Base-by-base conservation (phyloP, 352 stramenopile genomes). In the Globisporangium spiculum region DNA sequence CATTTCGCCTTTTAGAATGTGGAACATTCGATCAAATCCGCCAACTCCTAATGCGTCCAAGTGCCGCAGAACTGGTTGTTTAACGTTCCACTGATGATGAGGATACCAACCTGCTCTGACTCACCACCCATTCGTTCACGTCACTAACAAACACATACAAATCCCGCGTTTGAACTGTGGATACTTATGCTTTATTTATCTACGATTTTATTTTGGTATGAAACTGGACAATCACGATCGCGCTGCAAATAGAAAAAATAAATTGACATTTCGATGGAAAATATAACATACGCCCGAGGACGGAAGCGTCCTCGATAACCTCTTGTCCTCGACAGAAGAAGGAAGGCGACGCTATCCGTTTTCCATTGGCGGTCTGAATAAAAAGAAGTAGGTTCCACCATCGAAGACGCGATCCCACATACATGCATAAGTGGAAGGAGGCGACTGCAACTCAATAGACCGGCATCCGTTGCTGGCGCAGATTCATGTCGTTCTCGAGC, bases 1-100 rank as follows among this genome's bases (percentile, higher is more conserved):
- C 38, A 46, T 46, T 46, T 46, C 38, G 38, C 38, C 38, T 46
- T 46, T 46, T 7, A 46, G 20, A 46, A 20, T 26, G 24, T 4
- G 20, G n/a, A 30, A 18, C 48, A 27, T 55, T 55, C 48, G 48
- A 55, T n/a, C 48, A 26, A 55, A 55, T 55, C n/a, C n/a, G 48
- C n/a, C 48, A 55, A 27, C 16, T 46, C 38, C 38, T 16, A 46
- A 46, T 38, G 14, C 38, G 4, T 5, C 6, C 38, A 46, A 16
- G 38, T 46, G 38, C 38, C 12, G 38, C 3, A 20, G 38, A 46
- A 46, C 38, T 46, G 14, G 38, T 46, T 46, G 12, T 46, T 46
- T 46, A 46, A 46, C 38, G 14, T 20, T 46, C 38, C 38, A 6
- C 12, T 46, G 38, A 18, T 7, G 38, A 20, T 46, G 38, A 46